Evolutionary conservation across 2,329 filamentous ascomycete genomes (phyloP), one percentile per base, ranked within the genome.

Genomic region (Emmonsiellopsis sp.): DNA sequence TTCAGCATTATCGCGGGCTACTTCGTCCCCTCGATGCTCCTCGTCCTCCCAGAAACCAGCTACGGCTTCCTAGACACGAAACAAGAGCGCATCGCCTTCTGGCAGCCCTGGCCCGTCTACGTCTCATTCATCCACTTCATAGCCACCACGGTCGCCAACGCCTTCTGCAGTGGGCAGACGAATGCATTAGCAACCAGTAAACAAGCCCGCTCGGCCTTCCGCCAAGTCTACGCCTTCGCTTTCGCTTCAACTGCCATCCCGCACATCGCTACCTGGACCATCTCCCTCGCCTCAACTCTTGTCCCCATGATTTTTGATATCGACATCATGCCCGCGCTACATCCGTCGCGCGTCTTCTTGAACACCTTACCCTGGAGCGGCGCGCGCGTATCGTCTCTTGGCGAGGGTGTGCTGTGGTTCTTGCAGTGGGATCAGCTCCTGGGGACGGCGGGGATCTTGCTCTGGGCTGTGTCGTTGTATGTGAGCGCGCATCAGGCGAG

Each of bases 31-130:
- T 68, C 71, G 0, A 53, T 72, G 20, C 57, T 74, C 3, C 72
- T 79, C 67, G 61, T 66, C 9, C 61, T 78, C 4, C 73, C 75
- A 1, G 65, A 70, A 2, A 75, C 74, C 0, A 61, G 60, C 0
- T 20, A 68, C 1, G 57, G 76, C 11, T 67, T 68, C 1, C 60
- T 69, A 13, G 63, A 69, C n/a, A 64, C 67, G 10, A 78, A 77
- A 57, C 77, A 79, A 59, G 65, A 67, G 20, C 69, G 73, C 53
- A 74, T 77, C 30, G 74, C 74, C 1, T 57, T 75, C 45, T 79
- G 78, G 75, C 76, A 80, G 57, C 64, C 70, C 3, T 80, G 77
- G 64, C 76, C 78, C 0, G 59, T 76, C 15, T 75, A 71, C 61
- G 70, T 76, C 6, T 69, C 70, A 3, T 50, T 76, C 9, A 57